Evolutionary conservation across 495 filamentous ascomycete genomes (phyloP).

Genomic region (Apiosordaria backusii): DNA sequence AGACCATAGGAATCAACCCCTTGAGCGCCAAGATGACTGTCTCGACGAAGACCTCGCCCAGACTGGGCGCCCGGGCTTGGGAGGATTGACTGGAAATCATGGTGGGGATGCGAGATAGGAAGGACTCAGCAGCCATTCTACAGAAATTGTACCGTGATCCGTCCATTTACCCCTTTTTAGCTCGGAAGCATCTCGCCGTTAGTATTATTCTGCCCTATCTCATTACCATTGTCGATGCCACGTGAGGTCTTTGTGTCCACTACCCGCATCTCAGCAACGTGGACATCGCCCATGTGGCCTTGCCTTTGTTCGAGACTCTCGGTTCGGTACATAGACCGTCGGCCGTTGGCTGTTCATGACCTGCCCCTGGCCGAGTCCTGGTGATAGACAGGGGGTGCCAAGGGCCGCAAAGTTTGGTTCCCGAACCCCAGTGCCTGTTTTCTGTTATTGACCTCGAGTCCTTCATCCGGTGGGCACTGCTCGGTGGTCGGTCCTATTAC

Average conservation of each 20-base stretch:
- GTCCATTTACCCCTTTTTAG: neutral
- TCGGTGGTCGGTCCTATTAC: neutral
- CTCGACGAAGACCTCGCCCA: conserved; percentile 16
- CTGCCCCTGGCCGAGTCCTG: neutral
- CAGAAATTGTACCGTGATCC: neutral
- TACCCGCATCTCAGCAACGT: neutral
- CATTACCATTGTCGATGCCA: neutral
- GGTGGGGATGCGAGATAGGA: neutral
- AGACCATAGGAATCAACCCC: conserved; percentile 22
- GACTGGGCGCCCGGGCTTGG: neutral
- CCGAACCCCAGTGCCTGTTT: neutral
- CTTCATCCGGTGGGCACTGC: neutral
- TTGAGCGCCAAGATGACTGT: conserved; percentile 19
- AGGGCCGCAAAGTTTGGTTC: neutral
- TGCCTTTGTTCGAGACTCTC: neutral
- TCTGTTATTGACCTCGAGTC: neutral
- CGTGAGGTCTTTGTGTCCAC: neutral
- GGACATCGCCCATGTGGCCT: neutral
- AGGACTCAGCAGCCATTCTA: neutral
- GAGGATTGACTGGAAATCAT: neutral
- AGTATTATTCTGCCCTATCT: neutral
- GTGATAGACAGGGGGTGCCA: neutral
- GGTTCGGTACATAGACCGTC: neutral
- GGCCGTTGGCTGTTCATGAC: neutral
- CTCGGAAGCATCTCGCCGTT: neutral